Conservation (phyloP, 2,329 filamentous ascomycete genomes). For the Diaporthe sp. region DNA sequence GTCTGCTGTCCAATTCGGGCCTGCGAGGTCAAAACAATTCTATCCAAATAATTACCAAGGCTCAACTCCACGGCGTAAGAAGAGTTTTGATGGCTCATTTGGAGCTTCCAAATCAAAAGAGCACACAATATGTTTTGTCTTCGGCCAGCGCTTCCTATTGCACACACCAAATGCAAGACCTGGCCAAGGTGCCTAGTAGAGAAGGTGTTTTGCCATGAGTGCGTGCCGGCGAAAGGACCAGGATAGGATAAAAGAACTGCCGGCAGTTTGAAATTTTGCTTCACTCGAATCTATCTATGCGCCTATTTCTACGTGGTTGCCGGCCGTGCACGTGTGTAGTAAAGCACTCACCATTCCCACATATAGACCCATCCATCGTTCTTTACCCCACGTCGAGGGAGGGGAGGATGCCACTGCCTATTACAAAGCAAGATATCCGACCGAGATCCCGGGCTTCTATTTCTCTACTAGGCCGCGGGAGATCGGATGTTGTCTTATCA, state of each 20-base stretch:
- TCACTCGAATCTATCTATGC: not conserved
- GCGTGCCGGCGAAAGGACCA: not conserved
- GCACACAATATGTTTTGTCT: not conserved
- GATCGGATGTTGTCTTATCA: conserved; percentile 25
- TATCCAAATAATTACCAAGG: too few species aligned
- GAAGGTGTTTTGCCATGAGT: not conserved
- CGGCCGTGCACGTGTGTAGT: not conserved
- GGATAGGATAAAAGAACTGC: not conserved
- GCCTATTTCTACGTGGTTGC: not conserved
- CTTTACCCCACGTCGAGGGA: not conserved
- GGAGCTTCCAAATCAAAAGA: not conserved
- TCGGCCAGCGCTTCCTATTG: not conserved
- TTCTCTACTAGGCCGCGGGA: not conserved
- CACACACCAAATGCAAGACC: not conserved
- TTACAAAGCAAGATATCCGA: conserved; percentile 33
- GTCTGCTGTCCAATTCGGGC: too few species aligned
- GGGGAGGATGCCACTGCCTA: not conserved
- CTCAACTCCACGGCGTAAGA: not conserved
- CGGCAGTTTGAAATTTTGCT: not conserved
- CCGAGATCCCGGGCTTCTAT: conserved; percentile 3
- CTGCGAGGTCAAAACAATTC: too few species aligned
- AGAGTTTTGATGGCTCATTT: not conserved
- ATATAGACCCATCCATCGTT: not conserved
- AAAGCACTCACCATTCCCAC: not conserved
- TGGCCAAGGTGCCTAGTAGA: not conserved